phyloP scores from a whole-genome alignment of 2,329 filamentous ascomycete species.

The Blastomyces gilchristii region DNA sequence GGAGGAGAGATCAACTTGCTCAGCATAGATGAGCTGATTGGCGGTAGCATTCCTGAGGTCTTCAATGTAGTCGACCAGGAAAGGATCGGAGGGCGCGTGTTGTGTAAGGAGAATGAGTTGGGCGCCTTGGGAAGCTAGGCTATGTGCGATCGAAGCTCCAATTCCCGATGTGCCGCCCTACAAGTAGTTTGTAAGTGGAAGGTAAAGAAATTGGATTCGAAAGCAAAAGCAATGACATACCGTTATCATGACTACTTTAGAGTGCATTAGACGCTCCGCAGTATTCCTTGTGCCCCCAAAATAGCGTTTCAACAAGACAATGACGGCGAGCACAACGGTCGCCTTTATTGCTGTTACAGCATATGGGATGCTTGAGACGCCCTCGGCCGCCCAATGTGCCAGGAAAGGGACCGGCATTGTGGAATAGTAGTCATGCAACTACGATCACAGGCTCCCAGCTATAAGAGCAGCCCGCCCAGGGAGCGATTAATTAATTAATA shows the following conservation, averaged over 20 bases:
- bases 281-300: constrained; percentile 63
- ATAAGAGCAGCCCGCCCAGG: background rate
- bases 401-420: constrained; percentile 55
- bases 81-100: constrained; percentile 69
- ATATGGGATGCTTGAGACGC: constrained; percentile 45
- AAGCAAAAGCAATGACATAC: constrained; percentile 36
- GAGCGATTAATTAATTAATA: too few relatives aligned
- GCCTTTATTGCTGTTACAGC: constrained; percentile 44
- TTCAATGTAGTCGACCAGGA: constrained; percentile 84
- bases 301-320: constrained; percentile 60
- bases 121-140: constrained; percentile 70
- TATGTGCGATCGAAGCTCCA: constrained; percentile 63
- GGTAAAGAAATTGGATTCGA: constrained; percentile 1
- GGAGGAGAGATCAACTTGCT: constrained; percentile 81
- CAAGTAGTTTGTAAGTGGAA: constrained; percentile 14
- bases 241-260: constrained; percentile 86
- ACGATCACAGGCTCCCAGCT: background rate
- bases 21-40: constrained; percentile 87
- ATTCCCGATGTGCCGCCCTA: constrained; percentile 86
- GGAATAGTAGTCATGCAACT: constrained; percentile 4
- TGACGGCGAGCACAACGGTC: constrained; percentile 41
- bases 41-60: constrained; percentile 66
- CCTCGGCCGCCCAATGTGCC: constrained; percentile 44
- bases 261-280: constrained; percentile 77
- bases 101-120: constrained; percentile 86